These are phyloP conservation scores for Holtermanniella nyarrowii DNA, from an alignment of 768 basidiomycete species.

Conservation along the genomic window DNA sequence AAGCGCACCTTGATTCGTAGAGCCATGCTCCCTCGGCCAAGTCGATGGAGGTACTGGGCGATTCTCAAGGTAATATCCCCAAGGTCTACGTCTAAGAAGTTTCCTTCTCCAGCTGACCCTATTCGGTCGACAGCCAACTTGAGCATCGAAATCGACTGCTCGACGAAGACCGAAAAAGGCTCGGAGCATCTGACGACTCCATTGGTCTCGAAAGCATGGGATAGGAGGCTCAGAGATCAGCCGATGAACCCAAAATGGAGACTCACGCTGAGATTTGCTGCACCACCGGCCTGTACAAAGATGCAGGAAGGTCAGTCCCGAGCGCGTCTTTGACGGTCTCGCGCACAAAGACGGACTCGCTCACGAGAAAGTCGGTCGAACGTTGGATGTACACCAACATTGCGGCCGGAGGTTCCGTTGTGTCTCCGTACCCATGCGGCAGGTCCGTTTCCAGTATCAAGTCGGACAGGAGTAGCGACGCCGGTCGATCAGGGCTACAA, in stretches of 20 bases:
- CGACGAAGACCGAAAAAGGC: slow-evolving; percentile 20
- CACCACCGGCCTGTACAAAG: slow-evolving; percentile 57
- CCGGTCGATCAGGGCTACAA: slow-evolving; percentile 51
- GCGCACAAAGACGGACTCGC: slow-evolving; percentile 57
- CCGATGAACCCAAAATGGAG: slow-evolving; percentile 12
- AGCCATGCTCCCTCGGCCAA: slow-evolving; percentile 47
- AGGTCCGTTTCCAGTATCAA: slow-evolving; percentile 19
- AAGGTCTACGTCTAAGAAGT: slow-evolving; percentile 47
- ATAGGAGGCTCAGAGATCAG: slow-evolving; percentile 24
- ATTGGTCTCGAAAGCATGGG: slow-evolving; percentile 11
- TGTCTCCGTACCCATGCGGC: slow-evolving; percentile 18
- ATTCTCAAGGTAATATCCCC: slow-evolving; percentile 46
- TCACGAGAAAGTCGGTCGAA: slow-evolving; percentile 58
- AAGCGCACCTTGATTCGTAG: slow-evolving; percentile 65
- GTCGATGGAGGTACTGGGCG: slow-evolving; percentile 57
- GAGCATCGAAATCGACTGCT: slow-evolving; percentile 62
- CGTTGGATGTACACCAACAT: slow-evolving; percentile 21
- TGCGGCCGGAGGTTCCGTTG: slow-evolving; percentile 5
- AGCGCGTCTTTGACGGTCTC: slow-evolving; percentile 71
- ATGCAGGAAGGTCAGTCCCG: slow-evolving; percentile 64
- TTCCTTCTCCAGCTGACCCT: slow-evolving; percentile 51
- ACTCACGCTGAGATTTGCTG: slow-evolving; percentile 65
- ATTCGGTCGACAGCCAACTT: slow-evolving; percentile 69
- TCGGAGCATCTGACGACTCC: slow-evolving; percentile 14
- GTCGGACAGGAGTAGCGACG: slow-evolving; percentile 38